Percentiles rank a stretch among this genome's conserved stretches.
phyloP scores from a whole-genome alignment of 176 grass and related monocot species.

The Tuctoria greenei region DNA sequence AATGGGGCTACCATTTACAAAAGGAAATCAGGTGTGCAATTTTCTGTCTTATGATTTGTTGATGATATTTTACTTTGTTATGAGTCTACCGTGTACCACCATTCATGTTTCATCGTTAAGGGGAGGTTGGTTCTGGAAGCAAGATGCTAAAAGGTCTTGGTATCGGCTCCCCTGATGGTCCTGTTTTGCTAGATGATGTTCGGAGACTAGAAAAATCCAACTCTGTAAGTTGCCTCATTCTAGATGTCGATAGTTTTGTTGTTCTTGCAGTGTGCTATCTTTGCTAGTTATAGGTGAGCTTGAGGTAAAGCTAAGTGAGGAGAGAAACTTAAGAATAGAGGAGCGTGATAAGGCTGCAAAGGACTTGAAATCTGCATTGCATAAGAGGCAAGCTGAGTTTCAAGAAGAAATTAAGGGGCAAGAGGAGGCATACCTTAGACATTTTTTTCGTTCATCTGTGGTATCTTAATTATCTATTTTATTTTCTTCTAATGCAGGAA shows the following conservation, averaged over 20 bases:
- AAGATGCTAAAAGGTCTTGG: constrained; percentile 95
- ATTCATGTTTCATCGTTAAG: constrained; percentile 28
- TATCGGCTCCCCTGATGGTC: constrained; percentile 91
- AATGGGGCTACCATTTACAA: constrained; percentile 57
- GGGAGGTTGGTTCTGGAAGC: too few species aligned
- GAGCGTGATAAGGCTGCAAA: too few species aligned
- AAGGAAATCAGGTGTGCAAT: constrained; percentile 76
- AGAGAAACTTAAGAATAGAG: too few species aligned
- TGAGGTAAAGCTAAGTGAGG: constrained; percentile 74
- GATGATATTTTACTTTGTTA: not conserved
- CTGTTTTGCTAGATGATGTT: constrained; percentile 88
- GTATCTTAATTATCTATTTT: constrained; percentile 23
- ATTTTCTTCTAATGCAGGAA: constrained; percentile 58
- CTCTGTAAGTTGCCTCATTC: constrained; percentile 55
- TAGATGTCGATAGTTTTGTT: constrained; percentile 17
- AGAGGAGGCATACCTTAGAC: constrained; percentile 58
- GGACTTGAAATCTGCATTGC: too few species aligned
- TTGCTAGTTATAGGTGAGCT: constrained; percentile 71
- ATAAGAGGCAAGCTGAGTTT: constrained; percentile 65
- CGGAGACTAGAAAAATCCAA: constrained; percentile 91
- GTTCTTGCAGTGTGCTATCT: constrained; percentile 5
- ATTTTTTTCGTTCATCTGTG: constrained; percentile 23
- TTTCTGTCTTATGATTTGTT: constrained; percentile 16
- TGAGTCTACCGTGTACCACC: not conserved
- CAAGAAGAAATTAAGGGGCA: constrained; percentile 80